Evolutionary conservation across 192 early-diverging fungal genomes (phyloP), one percentile per base, ranked within the genome.

Genomic region (Dissophora ornata): DNA sequence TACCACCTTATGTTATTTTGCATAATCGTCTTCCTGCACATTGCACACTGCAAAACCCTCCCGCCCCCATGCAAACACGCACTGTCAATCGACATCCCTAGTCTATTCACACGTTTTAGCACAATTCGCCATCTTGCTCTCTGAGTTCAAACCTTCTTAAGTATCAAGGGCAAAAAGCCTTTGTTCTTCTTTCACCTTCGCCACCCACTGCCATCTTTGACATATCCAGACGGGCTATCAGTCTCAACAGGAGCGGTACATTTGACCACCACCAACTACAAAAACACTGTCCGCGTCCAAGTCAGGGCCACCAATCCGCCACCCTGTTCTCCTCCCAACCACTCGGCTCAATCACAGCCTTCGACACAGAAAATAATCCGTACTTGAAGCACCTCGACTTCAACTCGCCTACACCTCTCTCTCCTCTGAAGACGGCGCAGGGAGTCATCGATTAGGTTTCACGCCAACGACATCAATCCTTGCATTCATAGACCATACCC

Each of bases 151-250:
- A 24, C 46, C 25, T 3, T 44, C 66, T 68, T 58, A 74, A 77
- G 67, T 64, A 62, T 64, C 36, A 77, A 53, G 59, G 65, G 53
- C 73, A 77, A 62, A 61, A 64, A 77, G 21, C 73, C 42, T 77
- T 77, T 77, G 73, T 64, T 45, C 64, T 77, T 30, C 64, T 60
- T 42, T n/a, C 53, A 3, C 54, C 62, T 16, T 65, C 51, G 8
- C 40, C 52, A 2, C 19, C 62, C n/a, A n/a, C n/a, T 7, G 3
- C 34, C 22, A 22, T 33, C 4, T 10, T 16, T 16, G 4, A 4
- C 44, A 4, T 16, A 10, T 4, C 44, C 51, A 49, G 19, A 19
- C 70, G 40, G 38, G 51, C 70, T 30, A 57, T 71, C 49, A 65
- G 54, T 28, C 45, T 65, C 56, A 74, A 64, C 56, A 58, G 70